Percentiles rank a stretch among this genome's conserved stretches.
Evolutionary conservation across 2,329 filamentous ascomycete species (phyloP).

Genomic region (Purpureocillium takamizusanense): DNA sequence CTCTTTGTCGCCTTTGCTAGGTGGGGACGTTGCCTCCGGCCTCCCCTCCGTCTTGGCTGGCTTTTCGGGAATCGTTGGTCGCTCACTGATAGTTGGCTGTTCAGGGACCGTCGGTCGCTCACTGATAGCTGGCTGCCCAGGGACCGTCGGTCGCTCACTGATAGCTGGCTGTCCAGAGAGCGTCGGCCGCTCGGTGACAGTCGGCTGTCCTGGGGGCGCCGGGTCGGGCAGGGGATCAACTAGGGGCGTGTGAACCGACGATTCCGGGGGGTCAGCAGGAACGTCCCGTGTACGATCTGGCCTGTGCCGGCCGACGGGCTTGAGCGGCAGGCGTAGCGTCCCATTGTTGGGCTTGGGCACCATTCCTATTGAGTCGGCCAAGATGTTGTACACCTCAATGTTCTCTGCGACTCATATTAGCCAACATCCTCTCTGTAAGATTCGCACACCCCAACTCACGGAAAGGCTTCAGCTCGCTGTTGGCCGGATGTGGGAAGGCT

Average conservation of each 20-base stretch:
- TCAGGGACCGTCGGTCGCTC: no score
- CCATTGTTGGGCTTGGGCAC: constrained; percentile 75
- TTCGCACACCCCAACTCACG: constrained; percentile 50
- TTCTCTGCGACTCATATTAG: constrained; percentile 56
- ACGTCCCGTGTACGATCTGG: constrained; percentile 35
- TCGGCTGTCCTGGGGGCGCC: neutral
- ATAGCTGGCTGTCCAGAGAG: neutral
- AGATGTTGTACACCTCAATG: constrained; percentile 86
- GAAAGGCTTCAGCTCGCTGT: constrained; percentile 71
- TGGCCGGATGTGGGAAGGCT: constrained; percentile 78
- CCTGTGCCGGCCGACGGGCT: constrained; percentile 53
- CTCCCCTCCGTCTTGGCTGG: constrained; percentile 7
- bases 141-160: constrained; percentile 5
- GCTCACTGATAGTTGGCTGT: no score
- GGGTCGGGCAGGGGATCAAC: constrained; percentile 2
- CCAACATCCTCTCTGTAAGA: neutral
- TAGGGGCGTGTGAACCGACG: neutral
- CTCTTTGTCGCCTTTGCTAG: constrained; percentile 1
- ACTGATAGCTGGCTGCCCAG: no score
- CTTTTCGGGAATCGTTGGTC: constrained; percentile 2
- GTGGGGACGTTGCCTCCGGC: neutral
- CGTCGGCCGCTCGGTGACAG: constrained; percentile 1
- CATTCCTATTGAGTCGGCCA: constrained; percentile 80
- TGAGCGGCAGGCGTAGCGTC: constrained; percentile 65
- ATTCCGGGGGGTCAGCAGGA: constrained; percentile 42